Conservation (phyloP, 805 yeast species). For the Teunomyces funiuensis region DNA sequence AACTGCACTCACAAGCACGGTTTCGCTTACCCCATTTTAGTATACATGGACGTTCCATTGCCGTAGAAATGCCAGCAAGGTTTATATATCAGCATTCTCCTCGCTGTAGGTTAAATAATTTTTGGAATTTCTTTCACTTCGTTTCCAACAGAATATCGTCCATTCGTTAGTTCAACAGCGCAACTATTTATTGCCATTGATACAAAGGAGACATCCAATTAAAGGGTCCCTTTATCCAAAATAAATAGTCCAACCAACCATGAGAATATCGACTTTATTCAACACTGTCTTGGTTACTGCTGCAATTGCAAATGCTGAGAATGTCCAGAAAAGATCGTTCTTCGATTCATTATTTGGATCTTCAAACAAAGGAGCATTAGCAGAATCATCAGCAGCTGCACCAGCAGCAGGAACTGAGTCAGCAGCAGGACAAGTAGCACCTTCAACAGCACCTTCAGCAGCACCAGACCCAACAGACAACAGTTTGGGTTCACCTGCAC, state of each 20-base stretch:
- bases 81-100: conserved; percentile 2
- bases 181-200: conserved; percentile 3
- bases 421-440: conserved; percentile 5
- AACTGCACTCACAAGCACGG: neutral
- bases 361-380: conserved; percentile 10
- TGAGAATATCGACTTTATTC: conserved; percentile 26
- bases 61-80: conserved; percentile 1
- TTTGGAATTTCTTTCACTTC: conserved; percentile 7
- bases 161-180: conserved; percentile 5
- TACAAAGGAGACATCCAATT: conserved; percentile 8
- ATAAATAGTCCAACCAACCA: conserved; percentile 11
- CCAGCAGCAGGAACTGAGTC: conserved; percentile 10
- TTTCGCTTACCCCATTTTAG: neutral
- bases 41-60: too few species aligned
- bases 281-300: conserved; percentile 24
- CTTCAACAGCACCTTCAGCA: conserved; percentile 7
- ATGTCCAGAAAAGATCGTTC: conserved; percentile 12
- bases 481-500: too few species aligned
- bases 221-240: neutral
- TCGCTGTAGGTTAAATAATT: neutral
- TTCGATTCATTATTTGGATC: conserved; percentile 12
- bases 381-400: conserved; percentile 10
- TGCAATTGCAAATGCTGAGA: conserved; percentile 19
- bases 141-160: conserved; percentile 10
- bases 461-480: too few species aligned